Base-by-base conservation (phyloP, 495 filamentous ascomycete genomes). In the Jackrogersella minutella region DNA sequence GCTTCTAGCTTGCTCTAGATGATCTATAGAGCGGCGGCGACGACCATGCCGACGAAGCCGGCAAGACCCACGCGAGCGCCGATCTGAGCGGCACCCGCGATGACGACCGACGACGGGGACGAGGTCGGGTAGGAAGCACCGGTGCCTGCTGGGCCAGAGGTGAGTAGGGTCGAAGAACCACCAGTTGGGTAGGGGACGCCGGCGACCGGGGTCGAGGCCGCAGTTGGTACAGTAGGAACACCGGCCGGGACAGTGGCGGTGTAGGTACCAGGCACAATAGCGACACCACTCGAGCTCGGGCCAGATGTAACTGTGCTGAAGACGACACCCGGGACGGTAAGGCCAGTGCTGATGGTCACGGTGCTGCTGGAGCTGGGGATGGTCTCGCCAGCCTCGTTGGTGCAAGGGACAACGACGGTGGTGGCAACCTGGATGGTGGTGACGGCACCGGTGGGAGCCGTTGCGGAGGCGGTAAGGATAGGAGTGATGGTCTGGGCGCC, bases 271-370 rank as follows among this genome's bases (percentile, higher is more conserved):
- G 86, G 86, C 0, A 84, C 79, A 36, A 86, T 67, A 19, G 76
- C 82, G 39, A 86, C 82, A 34, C 73, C 75, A 11, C 65, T 72
- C 10, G 74, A 73, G 37, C 79, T 75, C 21, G 70, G 59, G 43
- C 74, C 74, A 14, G 72, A 59, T 26, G 78, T 79, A 64, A 73
- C 72, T 41, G 89, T 92, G 41, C 83, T 84, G 82, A 93, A 91
- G 66, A 76, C 78, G 51, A 93, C 86, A 74, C 91, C 87, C n/a
- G 91, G 91, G 41, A 93, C 87, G 43, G 86, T 89, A 66, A 90
- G 73, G 64, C 77, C 77, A 58, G 88, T 92, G 79, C 75, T 79
- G 73, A 90, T 76, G 33, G 74, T 64, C 16, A 80, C 74, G 47
- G 83, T 84, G 68, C 79, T 82, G 79, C 80, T 84, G 73, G 80